Base-by-base conservation (phyloP, 371 early-diverging fungal genomes). In the Fennellomyces sp. region DNA sequence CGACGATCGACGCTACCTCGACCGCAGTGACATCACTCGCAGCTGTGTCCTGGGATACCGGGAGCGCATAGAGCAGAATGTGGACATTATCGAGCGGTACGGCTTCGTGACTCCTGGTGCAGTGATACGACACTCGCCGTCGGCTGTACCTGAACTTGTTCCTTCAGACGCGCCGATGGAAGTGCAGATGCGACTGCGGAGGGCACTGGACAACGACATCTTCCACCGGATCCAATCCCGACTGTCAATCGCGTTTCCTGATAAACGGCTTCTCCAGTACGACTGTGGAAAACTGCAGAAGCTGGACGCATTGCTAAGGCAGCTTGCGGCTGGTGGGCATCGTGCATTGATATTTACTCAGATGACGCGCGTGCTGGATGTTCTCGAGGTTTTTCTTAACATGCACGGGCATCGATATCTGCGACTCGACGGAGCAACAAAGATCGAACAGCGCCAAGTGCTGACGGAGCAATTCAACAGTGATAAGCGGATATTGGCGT, bases 291-390 rank as follows among this genome's bases (percentile, higher is more conserved):
- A 94, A 61, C 78, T 94, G 38, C 94, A 94, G 59, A 87, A 85
- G 30, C 72, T 97, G 29, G 97, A 91, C 65, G 83, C 72, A 57
- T 72, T 97, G 23, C 68, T 98, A 35, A 80, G 84, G 5, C 76
- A 85, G n/a, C 72, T 97, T 39, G 87, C 90, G 35, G 81, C 79
- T 2, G 86, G 85, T 47, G 85, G 94, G 3, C 95, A 95, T 65
- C 89, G 95, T 33, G 95, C 92, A 0, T 73, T 98, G 60, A 89
- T 98, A 54, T 98, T 98, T 65, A 97, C 97, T 53, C 99, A 99
- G 75, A 99, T 99, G 99, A 98, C 99, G 7, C 85, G 89, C 36
- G 91, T 98, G 36, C 83, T 99, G 80, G 95, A 97, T 69, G 91
- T 99, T 28, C 82, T 99, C 61, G 97, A 96, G 68, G 95, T 96